phyloP scores from a whole-genome alignment of 2,329 filamentous ascomycete species.

The Neofusicoccum laricinum region DNA sequence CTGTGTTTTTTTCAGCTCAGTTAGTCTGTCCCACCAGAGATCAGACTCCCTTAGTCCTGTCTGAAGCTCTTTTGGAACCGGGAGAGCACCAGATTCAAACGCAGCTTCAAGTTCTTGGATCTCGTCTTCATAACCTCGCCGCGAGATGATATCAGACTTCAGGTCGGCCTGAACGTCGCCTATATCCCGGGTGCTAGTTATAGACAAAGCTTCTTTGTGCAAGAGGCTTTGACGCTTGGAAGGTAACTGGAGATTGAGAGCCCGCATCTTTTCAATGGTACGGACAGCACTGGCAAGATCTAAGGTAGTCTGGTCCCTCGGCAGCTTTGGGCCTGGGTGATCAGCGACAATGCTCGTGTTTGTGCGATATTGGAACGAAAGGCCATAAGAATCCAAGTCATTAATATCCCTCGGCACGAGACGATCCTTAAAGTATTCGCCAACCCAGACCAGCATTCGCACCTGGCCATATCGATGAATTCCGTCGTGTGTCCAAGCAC shows the following conservation, averaged over 20 bases:
- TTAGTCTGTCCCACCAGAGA: background rate
- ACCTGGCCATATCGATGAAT: conserved; percentile 77
- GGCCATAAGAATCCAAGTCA: background rate
- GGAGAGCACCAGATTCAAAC: background rate
- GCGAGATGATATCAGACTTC: conserved; percentile 18
- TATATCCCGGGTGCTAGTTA: background rate
- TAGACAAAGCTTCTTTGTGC: background rate
- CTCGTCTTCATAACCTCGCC: background rate
- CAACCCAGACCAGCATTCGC: conserved; percentile 72
- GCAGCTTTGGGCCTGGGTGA: background rate
- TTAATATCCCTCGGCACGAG: conserved; percentile 55
- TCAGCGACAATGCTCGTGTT: background rate
- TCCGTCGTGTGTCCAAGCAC: conserved; percentile 56
- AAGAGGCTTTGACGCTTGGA: background rate
- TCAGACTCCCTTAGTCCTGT: background rate
- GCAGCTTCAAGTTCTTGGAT: background rate
- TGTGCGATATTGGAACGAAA: background rate
- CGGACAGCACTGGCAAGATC: conserved; percentile 6
- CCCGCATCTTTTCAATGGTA: conserved; percentile 3
- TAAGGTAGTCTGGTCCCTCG: background rate
- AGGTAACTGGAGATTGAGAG: background rate
- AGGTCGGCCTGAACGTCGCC: background rate
- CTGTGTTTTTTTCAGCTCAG: background rate
- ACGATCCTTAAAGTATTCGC: conserved; percentile 56
- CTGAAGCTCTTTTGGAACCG: background rate